Conservation (phyloP, 768 basidiomycete species). For the Mycena rebaudengoi region DNA sequence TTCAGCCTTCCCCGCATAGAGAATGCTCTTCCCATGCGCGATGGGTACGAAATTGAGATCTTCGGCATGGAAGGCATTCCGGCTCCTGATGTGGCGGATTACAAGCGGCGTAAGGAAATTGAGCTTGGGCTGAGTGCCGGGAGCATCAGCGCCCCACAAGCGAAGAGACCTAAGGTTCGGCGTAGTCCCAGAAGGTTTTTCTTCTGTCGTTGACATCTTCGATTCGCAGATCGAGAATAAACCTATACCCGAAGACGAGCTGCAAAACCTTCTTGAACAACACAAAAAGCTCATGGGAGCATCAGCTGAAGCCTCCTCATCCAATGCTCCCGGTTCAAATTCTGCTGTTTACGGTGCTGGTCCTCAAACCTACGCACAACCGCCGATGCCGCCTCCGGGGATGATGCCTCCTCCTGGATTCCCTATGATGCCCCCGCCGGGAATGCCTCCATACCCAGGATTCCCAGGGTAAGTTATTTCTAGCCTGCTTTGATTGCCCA, state of each 20-base stretch:
- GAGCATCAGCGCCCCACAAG: slow-evolving; percentile 80
- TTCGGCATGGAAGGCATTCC: slow-evolving; percentile 99
- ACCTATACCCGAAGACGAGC: slow-evolving; percentile 81
- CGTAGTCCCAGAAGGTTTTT: not conserved
- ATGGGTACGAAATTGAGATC: slow-evolving; percentile 98
- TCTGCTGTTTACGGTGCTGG: slow-evolving; percentile 75
- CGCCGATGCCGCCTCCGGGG: slow-evolving; percentile 47
- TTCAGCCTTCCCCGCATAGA: slow-evolving; percentile 86
- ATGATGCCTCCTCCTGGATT: slow-evolving; percentile 26
- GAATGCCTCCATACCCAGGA: slow-evolving; percentile 37
- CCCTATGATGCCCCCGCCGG: slow-evolving; percentile 36
- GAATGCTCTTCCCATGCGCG: slow-evolving; percentile 94
- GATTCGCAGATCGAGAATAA: slow-evolving; percentile 71
- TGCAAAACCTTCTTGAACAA: slow-evolving; percentile 84
- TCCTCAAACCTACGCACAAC: slow-evolving; percentile 72
- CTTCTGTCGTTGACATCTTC: not conserved
- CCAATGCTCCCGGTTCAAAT: slow-evolving; percentile 45
- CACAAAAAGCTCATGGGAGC: slow-evolving; percentile 93
- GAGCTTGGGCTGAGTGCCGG: slow-evolving; percentile 88
- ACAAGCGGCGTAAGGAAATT: slow-evolving; percentile 94
- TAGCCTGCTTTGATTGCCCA: not conserved
- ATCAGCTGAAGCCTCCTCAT: slow-evolving; percentile 46
- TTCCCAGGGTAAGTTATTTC: slow-evolving; percentile 17
- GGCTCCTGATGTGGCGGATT: slow-evolving; percentile 92
- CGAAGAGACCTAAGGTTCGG: slow-evolving; percentile 74